Conservation (phyloP, 2,329 filamentous ascomycete genomes). For the Metarhizium brunneum region DNA sequence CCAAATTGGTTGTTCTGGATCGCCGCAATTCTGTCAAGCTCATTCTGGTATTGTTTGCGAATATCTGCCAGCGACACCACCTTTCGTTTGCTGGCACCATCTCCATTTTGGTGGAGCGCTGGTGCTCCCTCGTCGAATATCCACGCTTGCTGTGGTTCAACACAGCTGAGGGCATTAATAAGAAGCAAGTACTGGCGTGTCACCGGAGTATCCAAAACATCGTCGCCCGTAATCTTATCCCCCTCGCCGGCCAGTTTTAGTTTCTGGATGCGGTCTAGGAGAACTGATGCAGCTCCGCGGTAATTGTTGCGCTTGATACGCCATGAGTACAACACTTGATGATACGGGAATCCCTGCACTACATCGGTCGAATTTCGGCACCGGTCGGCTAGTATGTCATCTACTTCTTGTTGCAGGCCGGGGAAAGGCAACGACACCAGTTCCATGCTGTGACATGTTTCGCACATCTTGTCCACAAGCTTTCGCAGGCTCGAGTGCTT, state of each 20-base stretch:
- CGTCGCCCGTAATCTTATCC: constrained; percentile 44
- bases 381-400: constrained; percentile 64
- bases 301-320: constrained; percentile 77
- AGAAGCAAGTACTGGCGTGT: constrained; percentile 77
- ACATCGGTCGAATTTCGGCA: constrained; percentile 62
- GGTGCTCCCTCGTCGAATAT: constrained; percentile 40
- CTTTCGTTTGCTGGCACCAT: constrained; percentile 46
- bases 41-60: constrained; percentile 78
- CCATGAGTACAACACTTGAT: constrained; percentile 87
- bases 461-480: constrained; percentile 61
- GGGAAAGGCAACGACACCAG: constrained; percentile 73
- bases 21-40: constrained; percentile 79
- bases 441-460: constrained; percentile 53
- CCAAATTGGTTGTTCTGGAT: constrained; percentile 87
- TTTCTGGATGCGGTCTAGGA: constrained; percentile 55
- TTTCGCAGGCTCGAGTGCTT: constrained; percentile 62
- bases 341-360: constrained; percentile 63
- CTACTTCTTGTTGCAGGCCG: constrained; percentile 67
- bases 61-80: constrained; percentile 82
- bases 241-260: constrained; percentile 50
- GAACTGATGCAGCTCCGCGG: constrained; percentile 61
- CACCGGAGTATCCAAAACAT: constrained; percentile 53
- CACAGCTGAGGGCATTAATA: constrained; percentile 86
- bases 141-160: constrained; percentile 73
- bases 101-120: constrained; percentile 14